Evolutionary conservation across 768 basidiomycete genomes (phyloP), one percentile per base, ranked within the genome.

Genomic region (Neoboletus subvelutipes): DNA sequence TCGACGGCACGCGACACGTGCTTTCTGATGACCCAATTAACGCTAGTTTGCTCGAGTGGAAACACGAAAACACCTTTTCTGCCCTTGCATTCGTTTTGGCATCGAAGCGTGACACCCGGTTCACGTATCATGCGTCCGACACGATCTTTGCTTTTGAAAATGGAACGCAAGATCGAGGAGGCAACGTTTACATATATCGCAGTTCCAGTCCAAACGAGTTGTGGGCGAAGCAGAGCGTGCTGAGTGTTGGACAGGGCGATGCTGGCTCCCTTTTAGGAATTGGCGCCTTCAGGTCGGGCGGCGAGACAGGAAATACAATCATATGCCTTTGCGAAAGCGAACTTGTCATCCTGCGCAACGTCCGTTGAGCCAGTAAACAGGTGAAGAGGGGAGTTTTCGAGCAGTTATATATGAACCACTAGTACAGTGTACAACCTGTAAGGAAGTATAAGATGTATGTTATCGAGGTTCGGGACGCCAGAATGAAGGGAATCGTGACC

Each of bases 1-100:
- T 94, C 43, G 91, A 94, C 65, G 90, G 90, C 4, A 76, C 82
- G 2, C 74, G 87, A 41, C 87, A 86, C 71, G 66, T 78, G 8
- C 73, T 89, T 29, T 69, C 73, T 43, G 59, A 55, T 54, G 63
- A 54, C 33, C 69, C 17, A 45, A 62, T 57, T 20, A 45, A 57
- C 4, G 51, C 37, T 17, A n/a, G 33, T 29, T 50, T 62, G 55
- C 74, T 80, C 8, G 58, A 56, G 31, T 96, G 91, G 94, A 77
- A 65, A 50, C 96, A 99, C 70, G 73, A 74, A 5, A 79, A 84
- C n/a, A 98, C 96, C 0, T 94, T 84, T 71, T 86, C 90, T 20
- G 96, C 94, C 0, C 80, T 99, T 26, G 83, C 93, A 1, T 99
- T 98, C 68, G 96, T 99, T 40, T 78, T 99, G 49, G 93, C 93